Conservation (phyloP, 2,329 filamentous ascomycete genomes). For the Sporothrix inflata region DNA sequence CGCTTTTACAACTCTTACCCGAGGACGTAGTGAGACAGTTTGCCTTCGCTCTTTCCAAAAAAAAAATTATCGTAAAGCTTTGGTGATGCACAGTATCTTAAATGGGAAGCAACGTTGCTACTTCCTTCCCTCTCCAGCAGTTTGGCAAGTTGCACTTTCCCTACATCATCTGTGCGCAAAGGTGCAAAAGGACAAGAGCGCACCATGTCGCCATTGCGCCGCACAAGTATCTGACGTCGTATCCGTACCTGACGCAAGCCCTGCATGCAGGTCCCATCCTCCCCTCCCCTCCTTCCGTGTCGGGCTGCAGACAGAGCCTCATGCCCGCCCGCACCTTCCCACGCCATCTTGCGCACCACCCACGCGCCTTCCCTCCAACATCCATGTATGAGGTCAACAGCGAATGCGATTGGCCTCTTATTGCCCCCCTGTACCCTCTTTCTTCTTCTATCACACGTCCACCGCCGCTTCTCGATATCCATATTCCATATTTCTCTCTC, state of each 20-base stretch:
- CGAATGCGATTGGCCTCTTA: neutral
- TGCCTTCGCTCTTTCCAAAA: neutral
- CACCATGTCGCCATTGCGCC: conserved; percentile 7
- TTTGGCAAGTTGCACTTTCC: too few relatives aligned
- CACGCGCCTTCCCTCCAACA: conserved; percentile 14
- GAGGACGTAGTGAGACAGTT: neutral
- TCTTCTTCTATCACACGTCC: conserved; percentile 9
- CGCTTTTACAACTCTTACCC: neutral
- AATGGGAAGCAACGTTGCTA: conserved; percentile 15
- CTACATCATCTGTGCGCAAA: conserved; percentile 13
- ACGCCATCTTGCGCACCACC: neutral
- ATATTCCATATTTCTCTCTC: neutral
- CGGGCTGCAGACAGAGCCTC: conserved; percentile 23
- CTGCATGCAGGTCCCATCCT: conserved; percentile 6
- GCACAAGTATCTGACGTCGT: neutral
- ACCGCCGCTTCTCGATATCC: neutral
- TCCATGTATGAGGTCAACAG: neutral
- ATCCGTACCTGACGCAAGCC: conserved; percentile 21
- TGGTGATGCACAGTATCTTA: neutral
- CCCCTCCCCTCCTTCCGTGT: neutral
- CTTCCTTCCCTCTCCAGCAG: neutral
- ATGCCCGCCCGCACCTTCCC: conserved; percentile 5
- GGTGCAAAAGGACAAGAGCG: neutral
- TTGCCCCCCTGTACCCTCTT: neutral
- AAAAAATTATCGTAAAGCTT: neutral